These are phyloP conservation scores for Pyracantha coccinea DNA, from an alignment of 331 rosid genomes.

Conservation along the genomic window DNA sequence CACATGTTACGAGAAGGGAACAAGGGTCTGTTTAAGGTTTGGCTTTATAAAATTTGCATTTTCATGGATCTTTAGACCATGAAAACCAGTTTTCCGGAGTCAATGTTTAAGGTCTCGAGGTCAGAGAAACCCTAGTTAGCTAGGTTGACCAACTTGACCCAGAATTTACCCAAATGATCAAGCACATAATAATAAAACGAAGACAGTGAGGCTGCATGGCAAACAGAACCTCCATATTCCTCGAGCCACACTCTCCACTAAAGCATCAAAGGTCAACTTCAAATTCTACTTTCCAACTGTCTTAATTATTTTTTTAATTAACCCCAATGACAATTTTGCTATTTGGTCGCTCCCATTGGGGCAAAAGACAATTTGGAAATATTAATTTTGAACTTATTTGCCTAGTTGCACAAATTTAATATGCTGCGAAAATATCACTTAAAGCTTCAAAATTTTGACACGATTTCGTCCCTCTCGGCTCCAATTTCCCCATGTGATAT, in stretches of 20 bases:
- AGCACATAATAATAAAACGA: neutral
- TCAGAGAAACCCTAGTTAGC: neutral
- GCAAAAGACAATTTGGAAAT: constrained; percentile 33
- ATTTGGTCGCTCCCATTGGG: constrained; percentile 25
- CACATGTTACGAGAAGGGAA: constrained; percentile 19
- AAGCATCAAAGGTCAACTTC: constrained; percentile 9
- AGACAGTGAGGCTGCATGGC: neutral
- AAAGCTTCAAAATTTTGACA: constrained; percentile 3
- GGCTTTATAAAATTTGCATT: neutral
- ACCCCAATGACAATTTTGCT: constrained; percentile 19
- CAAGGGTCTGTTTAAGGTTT: constrained; percentile 14
- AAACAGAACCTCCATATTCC: constrained; percentile 14
- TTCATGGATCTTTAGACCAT: constrained; percentile 3
- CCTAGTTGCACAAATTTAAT: constrained; percentile 23
- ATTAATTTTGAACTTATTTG: constrained; percentile 32
- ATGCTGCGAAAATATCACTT: neutral
- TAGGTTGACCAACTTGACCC: neutral
- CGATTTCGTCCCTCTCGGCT: constrained; percentile 13
- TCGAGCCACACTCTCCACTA: constrained; percentile 47
- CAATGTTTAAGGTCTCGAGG: constrained; percentile 35
- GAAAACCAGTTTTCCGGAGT: constrained; percentile 15
- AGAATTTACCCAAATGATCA: neutral
- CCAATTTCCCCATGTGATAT: constrained; percentile 37
- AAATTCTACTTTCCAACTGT: constrained; percentile 33
- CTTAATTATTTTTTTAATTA: constrained; percentile 25